Evolutionary conservation across 208 protist genomes (phyloP).

Genomic region (Vickermania spadyakhi): DNA sequence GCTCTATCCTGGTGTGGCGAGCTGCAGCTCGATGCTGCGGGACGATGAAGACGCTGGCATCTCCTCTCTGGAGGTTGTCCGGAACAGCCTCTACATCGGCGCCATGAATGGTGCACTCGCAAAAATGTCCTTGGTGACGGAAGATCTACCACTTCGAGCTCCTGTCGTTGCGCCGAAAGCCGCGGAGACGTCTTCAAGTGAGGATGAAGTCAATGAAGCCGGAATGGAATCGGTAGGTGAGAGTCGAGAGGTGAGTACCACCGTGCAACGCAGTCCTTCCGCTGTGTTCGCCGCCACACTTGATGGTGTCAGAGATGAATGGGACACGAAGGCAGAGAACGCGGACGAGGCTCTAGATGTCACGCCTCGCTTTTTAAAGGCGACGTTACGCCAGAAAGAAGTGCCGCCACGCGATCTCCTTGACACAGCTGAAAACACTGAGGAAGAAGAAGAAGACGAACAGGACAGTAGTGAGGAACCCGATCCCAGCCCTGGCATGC

Average conservation of each 20-base stretch:
- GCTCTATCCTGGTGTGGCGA: no score
- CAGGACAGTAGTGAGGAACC: no score
- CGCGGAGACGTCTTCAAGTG: background rate
- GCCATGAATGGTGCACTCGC: slow-evolving; percentile 6
- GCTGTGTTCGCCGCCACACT: background rate
- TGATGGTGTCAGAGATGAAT: background rate
- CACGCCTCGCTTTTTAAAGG: background rate
- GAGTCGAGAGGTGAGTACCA: background rate
- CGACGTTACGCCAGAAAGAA: no score
- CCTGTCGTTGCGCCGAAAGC: background rate
- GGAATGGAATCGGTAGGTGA: background rate
- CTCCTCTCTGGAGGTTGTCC: slow-evolving; percentile 18
- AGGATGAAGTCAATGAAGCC: background rate
- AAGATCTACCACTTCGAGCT: no score
- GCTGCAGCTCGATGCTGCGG: no score
- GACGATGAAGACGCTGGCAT: slow-evolving; percentile 9
- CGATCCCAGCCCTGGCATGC: no score
- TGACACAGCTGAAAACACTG: no score
- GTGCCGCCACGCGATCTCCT: no score
- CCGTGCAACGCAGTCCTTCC: background rate
- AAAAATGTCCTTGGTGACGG: background rate
- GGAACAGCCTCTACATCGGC: slow-evolving; percentile 15
- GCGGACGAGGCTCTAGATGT: slow-evolving; percentile 4
- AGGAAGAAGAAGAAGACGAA: no score
- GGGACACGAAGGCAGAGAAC: background rate